Conservation (phyloP, 2,329 filamentous ascomycete genomes). For the Microdochium bolleyi region DNA sequence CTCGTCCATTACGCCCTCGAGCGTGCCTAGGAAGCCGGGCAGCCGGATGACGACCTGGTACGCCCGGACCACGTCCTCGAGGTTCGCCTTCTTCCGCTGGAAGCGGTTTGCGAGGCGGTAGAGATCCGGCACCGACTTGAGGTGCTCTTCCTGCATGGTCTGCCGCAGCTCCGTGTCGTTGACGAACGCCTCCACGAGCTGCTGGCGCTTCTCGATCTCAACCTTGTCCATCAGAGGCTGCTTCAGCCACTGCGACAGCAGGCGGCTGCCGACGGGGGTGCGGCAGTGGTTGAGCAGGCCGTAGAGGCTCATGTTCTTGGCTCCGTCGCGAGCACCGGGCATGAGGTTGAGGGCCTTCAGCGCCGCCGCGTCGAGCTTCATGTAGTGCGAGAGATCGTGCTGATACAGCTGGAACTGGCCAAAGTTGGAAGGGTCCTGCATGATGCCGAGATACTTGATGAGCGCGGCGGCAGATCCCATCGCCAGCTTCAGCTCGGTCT, state of each 20-base stretch:
- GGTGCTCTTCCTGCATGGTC: slow-evolving; percentile 93
- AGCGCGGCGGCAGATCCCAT: slow-evolving; percentile 92
- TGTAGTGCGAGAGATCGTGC: slow-evolving; percentile 92
- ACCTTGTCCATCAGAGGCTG: slow-evolving; percentile 88
- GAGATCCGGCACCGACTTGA: slow-evolving; percentile 86
- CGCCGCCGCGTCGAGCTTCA: slow-evolving; percentile 95
- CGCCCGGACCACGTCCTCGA: slow-evolving; percentile 91
- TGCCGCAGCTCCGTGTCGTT: slow-evolving; percentile 88
- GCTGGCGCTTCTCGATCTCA: slow-evolving; percentile 86
- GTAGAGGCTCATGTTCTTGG: slow-evolving; percentile 96
- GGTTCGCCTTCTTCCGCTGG: slow-evolving; percentile 79
- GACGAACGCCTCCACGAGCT: slow-evolving; percentile 91
- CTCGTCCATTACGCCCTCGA: slow-evolving; percentile 95
- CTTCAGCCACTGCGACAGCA: slow-evolving; percentile 94
- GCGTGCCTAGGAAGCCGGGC: slow-evolving; percentile 79
- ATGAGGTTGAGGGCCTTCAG: slow-evolving; percentile 93
- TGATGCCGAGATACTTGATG: slow-evolving; percentile 86
- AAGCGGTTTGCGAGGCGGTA: slow-evolving; percentile 93
- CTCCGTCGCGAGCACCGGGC: slow-evolving; percentile 87
- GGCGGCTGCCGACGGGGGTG: slow-evolving; percentile 81
- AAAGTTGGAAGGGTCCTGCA: slow-evolving; percentile 91
- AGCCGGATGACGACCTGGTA: slow-evolving; percentile 93
- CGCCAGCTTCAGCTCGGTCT: slow-evolving; percentile 87
- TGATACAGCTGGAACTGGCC: slow-evolving; percentile 97
- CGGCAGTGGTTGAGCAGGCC: slow-evolving; percentile 96